Evolutionary conservation across 2,329 filamentous ascomycete species (phyloP).

Genomic region (Sclerotinia spermophila): DNA sequence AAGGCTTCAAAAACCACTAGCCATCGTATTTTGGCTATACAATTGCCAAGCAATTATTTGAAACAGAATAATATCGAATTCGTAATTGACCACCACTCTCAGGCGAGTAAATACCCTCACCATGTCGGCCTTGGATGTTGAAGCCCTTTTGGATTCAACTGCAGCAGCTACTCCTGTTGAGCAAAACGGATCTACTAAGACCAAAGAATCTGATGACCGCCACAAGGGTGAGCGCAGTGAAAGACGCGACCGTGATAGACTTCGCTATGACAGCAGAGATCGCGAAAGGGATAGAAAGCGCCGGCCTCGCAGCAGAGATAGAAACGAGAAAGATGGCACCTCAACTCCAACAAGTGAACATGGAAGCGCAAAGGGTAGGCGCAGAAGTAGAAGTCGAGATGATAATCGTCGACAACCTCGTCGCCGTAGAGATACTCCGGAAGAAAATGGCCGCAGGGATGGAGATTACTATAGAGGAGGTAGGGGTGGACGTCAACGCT

Average conservation of each 20-base stretch:
- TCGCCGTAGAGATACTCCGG: conserved; percentile 58
- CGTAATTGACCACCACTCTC: background rate
- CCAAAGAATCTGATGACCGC: conserved; percentile 56
- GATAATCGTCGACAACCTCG: conserved; percentile 70
- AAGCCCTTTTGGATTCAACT: conserved; percentile 84
- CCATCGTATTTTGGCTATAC: background rate
- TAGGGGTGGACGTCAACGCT: conserved; percentile 53
- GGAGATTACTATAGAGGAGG: conserved; percentile 68
- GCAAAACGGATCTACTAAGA: conserved; percentile 39
- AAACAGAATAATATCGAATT: background rate
- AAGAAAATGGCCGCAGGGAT: conserved; percentile 45
- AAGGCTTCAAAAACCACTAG: background rate
- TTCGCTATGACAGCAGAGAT: conserved; percentile 52
- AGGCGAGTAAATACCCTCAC: conserved; percentile 32
- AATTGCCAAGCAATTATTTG: background rate
- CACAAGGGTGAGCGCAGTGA: conserved; percentile 51
- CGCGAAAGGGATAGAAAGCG: conserved; percentile 53
- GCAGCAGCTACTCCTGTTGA: conserved; percentile 57
- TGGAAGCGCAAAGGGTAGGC: conserved; percentile 73
- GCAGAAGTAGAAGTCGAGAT: conserved; percentile 74
- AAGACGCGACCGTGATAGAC: conserved; percentile 54
- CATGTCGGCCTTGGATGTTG: conserved; percentile 75
- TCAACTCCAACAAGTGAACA: conserved; percentile 64
- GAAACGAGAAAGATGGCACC: conserved; percentile 50
- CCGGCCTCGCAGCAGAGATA: conserved; percentile 18